Evolutionary conservation across 1,284 basidiomycete genomes (phyloP).

Genomic region (Schizophyllum commune): DNA sequence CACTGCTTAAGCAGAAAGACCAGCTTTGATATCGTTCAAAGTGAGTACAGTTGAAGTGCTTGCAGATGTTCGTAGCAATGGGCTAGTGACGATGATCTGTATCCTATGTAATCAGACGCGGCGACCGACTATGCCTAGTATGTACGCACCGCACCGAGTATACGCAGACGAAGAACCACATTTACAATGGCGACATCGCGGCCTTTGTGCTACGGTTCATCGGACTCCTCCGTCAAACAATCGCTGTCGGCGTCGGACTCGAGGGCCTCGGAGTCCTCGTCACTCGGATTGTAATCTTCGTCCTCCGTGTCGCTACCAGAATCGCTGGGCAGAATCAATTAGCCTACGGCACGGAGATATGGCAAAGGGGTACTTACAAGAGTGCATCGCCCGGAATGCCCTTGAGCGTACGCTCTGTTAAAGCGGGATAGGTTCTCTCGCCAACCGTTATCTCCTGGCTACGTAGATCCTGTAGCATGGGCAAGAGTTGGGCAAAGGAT

Average conservation of each 20-base stretch:
- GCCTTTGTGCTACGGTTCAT: no score
- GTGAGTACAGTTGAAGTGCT: no score
- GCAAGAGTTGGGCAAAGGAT: neutral
- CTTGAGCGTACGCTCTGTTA: neutral
- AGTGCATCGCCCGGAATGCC: neutral
- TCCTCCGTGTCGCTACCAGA: neutral
- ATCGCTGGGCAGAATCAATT: neutral
- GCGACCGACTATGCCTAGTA: no score
- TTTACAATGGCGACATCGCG: no score
- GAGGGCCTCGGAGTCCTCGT: neutral
- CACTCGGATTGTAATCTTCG: neutral
- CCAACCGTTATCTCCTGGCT: neutral
- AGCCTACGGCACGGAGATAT: neutral
- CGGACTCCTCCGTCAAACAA: neutral
- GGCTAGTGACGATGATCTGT: no score
- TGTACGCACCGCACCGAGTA: no score
- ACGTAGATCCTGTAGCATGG: neutral
- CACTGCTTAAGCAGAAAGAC: no score
- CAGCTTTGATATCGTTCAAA: no score
- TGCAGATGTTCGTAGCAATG: no score
- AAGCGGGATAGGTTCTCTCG: neutral
- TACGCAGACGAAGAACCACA: no score
- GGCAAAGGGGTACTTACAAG: neutral
- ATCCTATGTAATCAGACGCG: no score
- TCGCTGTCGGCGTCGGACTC: neutral